These are phyloP conservation scores for Pseudocercospora fuligena DNA, from an alignment of 2,329 filamentous ascomycete genomes.

Conservation along the genomic window DNA sequence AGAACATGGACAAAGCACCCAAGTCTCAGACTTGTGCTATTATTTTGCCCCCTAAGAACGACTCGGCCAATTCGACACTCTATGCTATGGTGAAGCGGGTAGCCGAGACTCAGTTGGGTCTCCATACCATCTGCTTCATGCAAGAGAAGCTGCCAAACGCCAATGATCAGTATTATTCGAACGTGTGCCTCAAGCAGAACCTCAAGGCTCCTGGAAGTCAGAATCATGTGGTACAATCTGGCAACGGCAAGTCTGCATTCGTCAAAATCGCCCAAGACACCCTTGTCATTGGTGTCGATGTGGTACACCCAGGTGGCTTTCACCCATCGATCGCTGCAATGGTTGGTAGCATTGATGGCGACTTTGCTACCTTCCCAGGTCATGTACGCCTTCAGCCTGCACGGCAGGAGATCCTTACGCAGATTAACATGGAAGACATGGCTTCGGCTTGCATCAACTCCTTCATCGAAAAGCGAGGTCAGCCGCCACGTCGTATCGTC, in stretches of 20 bases:
- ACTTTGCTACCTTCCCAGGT: constrained; percentile 42
- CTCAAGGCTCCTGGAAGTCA: neutral
- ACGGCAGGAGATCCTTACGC: constrained; percentile 36
- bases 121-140: neutral
- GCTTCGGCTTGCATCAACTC: constrained; percentile 34
- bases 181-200: neutral
- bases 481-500: constrained; percentile 29
- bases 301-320: constrained; percentile 46
- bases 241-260: neutral
- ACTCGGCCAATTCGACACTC: too few relatives aligned
- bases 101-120: too few relatives aligned
- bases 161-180: too few relatives aligned
- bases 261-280: constrained; percentile 29
- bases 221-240: too few relatives aligned
- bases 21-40: too few relatives aligned
- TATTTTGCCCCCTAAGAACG: too few relatives aligned
- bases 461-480: constrained; percentile 22
- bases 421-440: constrained; percentile 35
- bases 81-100: too few relatives aligned
- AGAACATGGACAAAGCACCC: too few relatives aligned
- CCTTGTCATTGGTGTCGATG: constrained; percentile 50
- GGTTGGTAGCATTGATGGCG: constrained; percentile 46
- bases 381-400: constrained; percentile 43
- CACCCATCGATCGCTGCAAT: constrained; percentile 49
- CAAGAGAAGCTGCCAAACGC: neutral